These are phyloP conservation scores for Aspergillus cejpii DNA, from an alignment of 2,329 filamentous ascomycete species.

Conservation along the genomic window DNA sequence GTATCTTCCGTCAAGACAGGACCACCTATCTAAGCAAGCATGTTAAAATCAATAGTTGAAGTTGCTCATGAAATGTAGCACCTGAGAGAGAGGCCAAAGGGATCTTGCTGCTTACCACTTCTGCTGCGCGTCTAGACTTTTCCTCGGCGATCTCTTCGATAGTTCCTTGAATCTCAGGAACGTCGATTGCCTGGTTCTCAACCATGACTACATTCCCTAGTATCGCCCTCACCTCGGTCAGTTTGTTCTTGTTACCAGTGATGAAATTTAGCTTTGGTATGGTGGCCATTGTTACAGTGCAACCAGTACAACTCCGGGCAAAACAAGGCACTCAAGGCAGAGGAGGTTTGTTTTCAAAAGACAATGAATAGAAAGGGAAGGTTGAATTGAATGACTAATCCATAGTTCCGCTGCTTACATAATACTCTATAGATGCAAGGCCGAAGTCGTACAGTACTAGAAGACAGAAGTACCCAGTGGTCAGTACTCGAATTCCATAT, in stretches of 20 bases:
- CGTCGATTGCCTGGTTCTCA: constrained; percentile 66
- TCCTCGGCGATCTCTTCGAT: constrained; percentile 85
- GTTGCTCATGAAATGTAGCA: neutral
- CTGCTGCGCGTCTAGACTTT: constrained; percentile 78
- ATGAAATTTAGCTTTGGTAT: constrained; percentile 74
- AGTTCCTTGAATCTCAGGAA: constrained; percentile 84
- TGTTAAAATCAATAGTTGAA: neutral
- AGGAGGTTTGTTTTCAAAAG: neutral
- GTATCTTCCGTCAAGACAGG: constrained; percentile 96
- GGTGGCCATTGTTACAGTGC: constrained; percentile 36
- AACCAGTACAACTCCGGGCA: no score
- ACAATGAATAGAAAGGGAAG: neutral
- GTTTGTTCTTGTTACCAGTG: constrained; percentile 91
- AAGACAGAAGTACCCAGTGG: no score
- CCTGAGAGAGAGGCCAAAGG: constrained; percentile 4
- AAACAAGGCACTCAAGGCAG: no score
- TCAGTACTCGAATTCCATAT: no score
- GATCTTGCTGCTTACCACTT: constrained; percentile 51
- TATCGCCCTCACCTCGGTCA: constrained; percentile 82
- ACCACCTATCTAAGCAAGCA: constrained; percentile 58
- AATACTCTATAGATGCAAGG: no score
- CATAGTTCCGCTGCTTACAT: no score
- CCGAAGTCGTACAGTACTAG: no score
- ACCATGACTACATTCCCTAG: constrained; percentile 67
- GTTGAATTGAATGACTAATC: no score